Evolutionary conservation across 1,284 basidiomycete species (phyloP).

Genomic region (Microbotryum scabiosae): DNA sequence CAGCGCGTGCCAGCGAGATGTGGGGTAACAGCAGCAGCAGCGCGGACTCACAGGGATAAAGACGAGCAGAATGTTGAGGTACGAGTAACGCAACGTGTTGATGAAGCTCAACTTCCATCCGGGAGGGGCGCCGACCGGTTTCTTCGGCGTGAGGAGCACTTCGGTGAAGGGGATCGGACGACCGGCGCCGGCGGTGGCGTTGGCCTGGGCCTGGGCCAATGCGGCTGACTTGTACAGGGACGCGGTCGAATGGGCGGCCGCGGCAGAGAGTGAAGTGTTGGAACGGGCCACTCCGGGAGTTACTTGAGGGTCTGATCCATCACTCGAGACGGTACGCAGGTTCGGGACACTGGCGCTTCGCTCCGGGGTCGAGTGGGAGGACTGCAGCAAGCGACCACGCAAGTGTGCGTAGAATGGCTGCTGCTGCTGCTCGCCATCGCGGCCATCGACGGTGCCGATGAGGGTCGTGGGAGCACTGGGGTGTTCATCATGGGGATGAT

Average conservation of each 20-base stretch:
- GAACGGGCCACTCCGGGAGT: background rate
- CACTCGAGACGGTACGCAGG: background rate
- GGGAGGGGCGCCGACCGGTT: conserved; percentile 20
- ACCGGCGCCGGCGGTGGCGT: background rate
- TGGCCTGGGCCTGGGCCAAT: background rate
- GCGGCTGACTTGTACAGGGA: background rate
- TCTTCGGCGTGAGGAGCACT: conserved; percentile 20
- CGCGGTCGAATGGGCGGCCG: background rate
- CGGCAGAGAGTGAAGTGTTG: background rate
- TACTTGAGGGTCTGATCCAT: background rate
- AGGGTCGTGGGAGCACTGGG: background rate
- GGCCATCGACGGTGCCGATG: background rate
- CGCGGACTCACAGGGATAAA: conserved; percentile 44
- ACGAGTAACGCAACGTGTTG: conserved; percentile 44
- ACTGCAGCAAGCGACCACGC: background rate
- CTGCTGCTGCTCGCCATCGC: background rate
- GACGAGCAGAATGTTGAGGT: conserved; percentile 47
- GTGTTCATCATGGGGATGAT: background rate
- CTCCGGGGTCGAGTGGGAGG: background rate
- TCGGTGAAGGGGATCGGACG: conserved; percentile 17
- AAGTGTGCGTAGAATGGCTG: conserved; percentile 7
- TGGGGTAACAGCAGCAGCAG: background rate
- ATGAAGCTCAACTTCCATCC: conserved; percentile 36
- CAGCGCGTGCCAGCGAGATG: background rate
- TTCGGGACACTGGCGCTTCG: background rate